Conservation (phyloP, 140 eudicot genomes). For the Ambrosia hybrid region DNA sequence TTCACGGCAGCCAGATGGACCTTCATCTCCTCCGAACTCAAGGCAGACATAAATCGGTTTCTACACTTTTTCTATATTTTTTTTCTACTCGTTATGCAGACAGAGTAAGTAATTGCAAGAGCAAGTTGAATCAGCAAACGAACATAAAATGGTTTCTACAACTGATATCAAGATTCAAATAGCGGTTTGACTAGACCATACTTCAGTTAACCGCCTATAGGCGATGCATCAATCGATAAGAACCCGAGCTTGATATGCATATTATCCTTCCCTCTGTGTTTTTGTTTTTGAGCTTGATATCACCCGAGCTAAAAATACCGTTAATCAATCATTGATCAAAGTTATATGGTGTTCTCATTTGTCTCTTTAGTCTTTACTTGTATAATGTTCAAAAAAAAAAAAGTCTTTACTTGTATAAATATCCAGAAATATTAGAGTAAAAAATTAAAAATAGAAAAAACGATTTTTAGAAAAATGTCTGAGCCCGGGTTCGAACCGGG, state of each 20-base stretch:
- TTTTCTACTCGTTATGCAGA: constrained; percentile 21
- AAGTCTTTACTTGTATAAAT: no score
- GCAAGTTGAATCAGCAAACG: constrained; percentile 5
- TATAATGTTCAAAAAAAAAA: no score
- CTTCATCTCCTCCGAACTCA: constrained; percentile 39
- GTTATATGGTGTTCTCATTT: no score
- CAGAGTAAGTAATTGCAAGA: constrained; percentile 29
- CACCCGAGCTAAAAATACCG: no score
- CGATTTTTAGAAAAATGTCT: constrained; percentile 38
- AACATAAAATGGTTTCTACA: constrained; percentile 10
- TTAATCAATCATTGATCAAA: no score
- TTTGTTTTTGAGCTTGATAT: not conserved
- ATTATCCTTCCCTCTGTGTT: constrained; percentile 19
- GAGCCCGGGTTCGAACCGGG: constrained; percentile 99
- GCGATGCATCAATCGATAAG: constrained; percentile 20
- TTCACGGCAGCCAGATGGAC: constrained; percentile 35
- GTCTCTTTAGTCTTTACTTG: no score
- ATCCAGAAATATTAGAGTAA: no score
- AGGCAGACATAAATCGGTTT: constrained; percentile 25
- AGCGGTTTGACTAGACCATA: constrained; percentile 9
- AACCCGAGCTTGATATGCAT: constrained; percentile 16
- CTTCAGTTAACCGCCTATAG: constrained; percentile 8
- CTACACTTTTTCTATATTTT: not conserved
- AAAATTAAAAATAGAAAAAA: no score
- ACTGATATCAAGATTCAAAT: constrained; percentile 11